Base-by-base conservation (phyloP, 495 filamentous ascomycete species). In the Lophiotrema nucula region DNA sequence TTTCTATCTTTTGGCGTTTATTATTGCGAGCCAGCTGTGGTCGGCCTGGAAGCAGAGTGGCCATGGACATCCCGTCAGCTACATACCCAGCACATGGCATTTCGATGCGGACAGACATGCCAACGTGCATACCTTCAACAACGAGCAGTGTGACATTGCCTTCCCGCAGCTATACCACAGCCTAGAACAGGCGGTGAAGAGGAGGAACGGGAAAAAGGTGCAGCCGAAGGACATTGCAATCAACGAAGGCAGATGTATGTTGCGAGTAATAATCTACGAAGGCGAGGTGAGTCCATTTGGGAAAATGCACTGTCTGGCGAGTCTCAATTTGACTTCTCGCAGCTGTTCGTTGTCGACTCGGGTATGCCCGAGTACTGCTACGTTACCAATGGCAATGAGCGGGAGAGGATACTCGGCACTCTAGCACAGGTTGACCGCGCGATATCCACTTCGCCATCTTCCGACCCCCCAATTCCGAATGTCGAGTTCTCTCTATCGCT, bases 61-160 rank as follows among this genome's bases (percentile, higher is more conserved):
- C 18, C 48, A 31, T 25, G 15, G 8, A n/a, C 25, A 46, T 24
- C n/a, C n/a, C n/a, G 23, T 35, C 18, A 23, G n/a, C 21, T 49
- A 41, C 19, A 41, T 53, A 19, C 57, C 27, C 4, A 47, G 49
- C 13, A 21, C 13, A 6, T 60, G 57, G 57, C 5, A 27, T 1
- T 60, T 60, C 35, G 49, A 60, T 26, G 27, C 57, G 2, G 57
- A 60, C 35, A 1, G 47, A 21, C 57, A 60, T 24, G 48, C 57
- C 1, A 60, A 60, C 45, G 48, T 60, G 41, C 57, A 60, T 25
- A 60, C 57, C 2, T 43, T 60, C 3, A 53, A 22, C 16, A 41
- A 60, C 18, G 57, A 60, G 26, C 57, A 60, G 24, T 60, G 57
- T 31, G 57, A 60, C 25, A 53, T 52, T 48, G 57, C 48, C n/a